Percentiles rank a stretch among this genome's conserved stretches.
Conservation (phyloP, 208 protist genomes). For the Crithidia mellificae region DNA sequence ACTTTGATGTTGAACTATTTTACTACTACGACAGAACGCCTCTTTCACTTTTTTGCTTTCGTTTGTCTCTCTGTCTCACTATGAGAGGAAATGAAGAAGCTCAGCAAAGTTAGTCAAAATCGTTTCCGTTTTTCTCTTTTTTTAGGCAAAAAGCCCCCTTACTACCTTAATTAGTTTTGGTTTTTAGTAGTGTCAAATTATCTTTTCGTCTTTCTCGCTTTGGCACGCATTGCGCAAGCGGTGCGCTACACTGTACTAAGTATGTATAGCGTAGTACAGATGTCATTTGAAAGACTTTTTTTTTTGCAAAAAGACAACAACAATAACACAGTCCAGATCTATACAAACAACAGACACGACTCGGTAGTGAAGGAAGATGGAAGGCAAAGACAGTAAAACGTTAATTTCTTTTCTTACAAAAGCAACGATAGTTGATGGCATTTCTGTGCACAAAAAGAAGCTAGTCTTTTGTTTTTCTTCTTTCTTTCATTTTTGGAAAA, state of each 20-base stretch:
- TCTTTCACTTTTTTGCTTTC: no score
- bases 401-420: no score
- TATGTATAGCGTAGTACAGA: background rate
- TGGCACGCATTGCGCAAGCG: no score
- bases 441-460: background rate
- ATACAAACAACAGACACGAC: background rate
- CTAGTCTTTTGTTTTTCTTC: slow-evolving; percentile 5
- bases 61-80: no score
- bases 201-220: background rate
- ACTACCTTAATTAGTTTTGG: slow-evolving; percentile 12
- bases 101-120: background rate
- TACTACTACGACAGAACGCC: no score
- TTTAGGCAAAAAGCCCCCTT: no score
- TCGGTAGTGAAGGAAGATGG: slow-evolving; percentile 5
- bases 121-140: background rate
- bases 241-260: background rate
- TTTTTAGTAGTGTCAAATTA: background rate
- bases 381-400: slow-evolving; percentile 3
- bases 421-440: background rate
- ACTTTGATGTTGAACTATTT: no score
- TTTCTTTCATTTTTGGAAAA: slow-evolving; percentile 1
- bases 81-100: background rate
- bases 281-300: background rate
- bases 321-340: background rate
- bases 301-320: background rate